These are phyloP conservation scores for Climacium dendroides DNA, from an alignment of 225 moss, liverwort and hornwort species.

Conservation along the genomic window DNA sequence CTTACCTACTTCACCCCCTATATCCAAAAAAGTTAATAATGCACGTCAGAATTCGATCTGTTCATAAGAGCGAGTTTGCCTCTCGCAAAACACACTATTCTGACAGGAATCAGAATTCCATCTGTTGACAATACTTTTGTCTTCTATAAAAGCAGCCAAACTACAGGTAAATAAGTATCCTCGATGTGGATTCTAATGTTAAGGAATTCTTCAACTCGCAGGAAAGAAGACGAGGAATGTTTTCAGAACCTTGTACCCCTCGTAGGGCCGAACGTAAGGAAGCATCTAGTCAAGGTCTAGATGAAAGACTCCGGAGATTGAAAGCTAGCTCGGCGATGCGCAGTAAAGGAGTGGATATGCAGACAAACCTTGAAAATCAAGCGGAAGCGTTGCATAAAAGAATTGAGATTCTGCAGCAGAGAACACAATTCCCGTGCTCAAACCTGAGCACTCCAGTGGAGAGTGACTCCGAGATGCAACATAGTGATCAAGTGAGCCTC, in stretches of 20 bases:
- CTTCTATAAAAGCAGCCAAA: not conserved
- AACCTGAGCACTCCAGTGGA: constrained; percentile 21
- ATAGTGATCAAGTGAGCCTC: constrained; percentile 16
- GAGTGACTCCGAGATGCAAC: constrained; percentile 32
- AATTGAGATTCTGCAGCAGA: constrained; percentile 53
- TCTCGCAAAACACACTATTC: not conserved
- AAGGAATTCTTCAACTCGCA: not conserved
- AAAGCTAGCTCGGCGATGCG: constrained; percentile 39
- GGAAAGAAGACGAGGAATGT: constrained; percentile 22
- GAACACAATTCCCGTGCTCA: constrained; percentile 3
- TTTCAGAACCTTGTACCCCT: constrained; percentile 33
- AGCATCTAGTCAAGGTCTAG: not conserved
- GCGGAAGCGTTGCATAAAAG: constrained; percentile 49
- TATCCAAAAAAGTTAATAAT: not conserved
- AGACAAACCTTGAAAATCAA: constrained; percentile 37
- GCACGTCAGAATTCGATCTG: not conserved
- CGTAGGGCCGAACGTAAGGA: constrained; percentile 6
- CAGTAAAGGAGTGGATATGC: constrained; percentile 1
- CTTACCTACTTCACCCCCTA: not conserved
- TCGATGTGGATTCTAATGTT: not conserved
- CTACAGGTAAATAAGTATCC: not conserved
- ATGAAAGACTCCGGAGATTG: constrained; percentile 25
- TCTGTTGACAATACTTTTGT: not conserved
- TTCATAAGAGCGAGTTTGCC: not conserved
- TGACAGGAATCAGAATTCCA: not conserved